phyloP scores from a whole-genome alignment of 495 filamentous ascomycete genomes.

The Hypomontagnella monticulosa region DNA sequence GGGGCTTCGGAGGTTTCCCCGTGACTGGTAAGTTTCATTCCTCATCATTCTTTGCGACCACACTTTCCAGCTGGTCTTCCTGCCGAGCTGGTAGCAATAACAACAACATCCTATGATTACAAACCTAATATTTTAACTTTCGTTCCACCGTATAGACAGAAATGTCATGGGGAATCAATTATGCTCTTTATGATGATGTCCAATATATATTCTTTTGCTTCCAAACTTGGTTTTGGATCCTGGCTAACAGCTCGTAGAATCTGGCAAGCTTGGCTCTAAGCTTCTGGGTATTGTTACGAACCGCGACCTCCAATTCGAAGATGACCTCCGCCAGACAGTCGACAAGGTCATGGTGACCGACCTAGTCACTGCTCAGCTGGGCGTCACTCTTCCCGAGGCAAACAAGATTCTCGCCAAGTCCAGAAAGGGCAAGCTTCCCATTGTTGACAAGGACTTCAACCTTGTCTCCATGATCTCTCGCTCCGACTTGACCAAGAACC shows the following conservation, averaged over 20 bases:
- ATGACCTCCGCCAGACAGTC: conserved; percentile 76
- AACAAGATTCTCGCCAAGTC: conserved; percentile 93
- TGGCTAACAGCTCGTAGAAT: conserved; percentile 66
- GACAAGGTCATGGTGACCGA: conserved; percentile 95
- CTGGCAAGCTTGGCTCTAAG: conserved; percentile 91
- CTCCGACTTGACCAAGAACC: conserved; percentile 98
- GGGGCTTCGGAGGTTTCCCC: conserved; percentile 98
- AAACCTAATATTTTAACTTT: conserved; percentile 90
- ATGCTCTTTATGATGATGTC: conserved; percentile 57
- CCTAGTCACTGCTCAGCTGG: conserved; percentile 86
- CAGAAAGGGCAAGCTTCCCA: conserved; percentile 99
- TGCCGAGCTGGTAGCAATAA: not conserved
- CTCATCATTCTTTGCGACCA: conserved; percentile 25
- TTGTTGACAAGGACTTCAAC: conserved; percentile 87
- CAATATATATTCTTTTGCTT: conserved; percentile 36
- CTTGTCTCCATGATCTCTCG: conserved; percentile 94
- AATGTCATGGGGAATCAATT: conserved; percentile 83
- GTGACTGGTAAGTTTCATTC: conserved; percentile 84
- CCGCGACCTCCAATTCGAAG: conserved; percentile 95
- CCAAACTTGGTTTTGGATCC: not conserved
- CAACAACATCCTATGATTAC: conserved; percentile 71
- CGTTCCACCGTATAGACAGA: conserved; percentile 97
- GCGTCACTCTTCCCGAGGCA: conserved; percentile 86
- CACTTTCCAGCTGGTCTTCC: conserved; percentile 23
- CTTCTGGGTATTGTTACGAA: conserved; percentile 97